A percentile compares a stretch with the other conserved stretches of the same genome.
Conservation (phyloP, 768 basidiomycete genomes). For the Leccinellum luteum region DNA sequence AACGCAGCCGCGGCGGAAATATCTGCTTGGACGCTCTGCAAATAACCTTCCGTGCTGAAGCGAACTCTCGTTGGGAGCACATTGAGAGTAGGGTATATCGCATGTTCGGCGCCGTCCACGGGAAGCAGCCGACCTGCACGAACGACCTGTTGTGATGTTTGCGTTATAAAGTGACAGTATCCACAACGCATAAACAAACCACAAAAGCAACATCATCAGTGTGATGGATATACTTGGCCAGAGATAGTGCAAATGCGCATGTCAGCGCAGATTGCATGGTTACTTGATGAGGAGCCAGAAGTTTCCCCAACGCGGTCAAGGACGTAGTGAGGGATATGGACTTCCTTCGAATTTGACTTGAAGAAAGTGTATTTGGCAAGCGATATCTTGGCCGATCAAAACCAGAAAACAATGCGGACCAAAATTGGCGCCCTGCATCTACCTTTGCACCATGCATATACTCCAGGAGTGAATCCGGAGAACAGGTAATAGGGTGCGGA, state of each 20-base stretch:
- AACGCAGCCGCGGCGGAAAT: constrained; percentile 28
- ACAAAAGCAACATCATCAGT: constrained; percentile 31
- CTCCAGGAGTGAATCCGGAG: constrained; percentile 23
- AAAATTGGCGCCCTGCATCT: constrained; percentile 20
- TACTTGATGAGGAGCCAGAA: constrained; percentile 22
- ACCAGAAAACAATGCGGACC: constrained; percentile 19
- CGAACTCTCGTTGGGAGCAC: constrained; percentile 29
- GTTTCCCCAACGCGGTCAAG: constrained; percentile 19
- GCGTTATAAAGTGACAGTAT: neutral
- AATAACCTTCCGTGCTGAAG: constrained; percentile 9
- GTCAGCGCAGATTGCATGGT: constrained; percentile 33
- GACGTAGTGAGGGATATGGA: constrained; percentile 11
- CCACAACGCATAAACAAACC: constrained; percentile 18
- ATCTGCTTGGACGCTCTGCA: constrained; percentile 25
- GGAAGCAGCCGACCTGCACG: constrained; percentile 31
- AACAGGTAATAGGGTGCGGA: constrained; percentile 7
- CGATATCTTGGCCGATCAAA: constrained; percentile 20
- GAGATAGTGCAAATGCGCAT: constrained; percentile 27
- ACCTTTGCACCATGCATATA: constrained; percentile 15
- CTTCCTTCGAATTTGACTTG: constrained; percentile 11
- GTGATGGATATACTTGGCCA: constrained; percentile 22
- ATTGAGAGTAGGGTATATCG: constrained; percentile 26
- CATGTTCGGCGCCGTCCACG: constrained; percentile 21
- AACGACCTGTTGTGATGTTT: constrained; percentile 21
- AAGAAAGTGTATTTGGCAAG: neutral